Percentiles rank a stretch among this genome's conserved stretches.
Conservation (phyloP, 495 filamentous ascomycete genomes). For the Glarea lozoyensis region DNA sequence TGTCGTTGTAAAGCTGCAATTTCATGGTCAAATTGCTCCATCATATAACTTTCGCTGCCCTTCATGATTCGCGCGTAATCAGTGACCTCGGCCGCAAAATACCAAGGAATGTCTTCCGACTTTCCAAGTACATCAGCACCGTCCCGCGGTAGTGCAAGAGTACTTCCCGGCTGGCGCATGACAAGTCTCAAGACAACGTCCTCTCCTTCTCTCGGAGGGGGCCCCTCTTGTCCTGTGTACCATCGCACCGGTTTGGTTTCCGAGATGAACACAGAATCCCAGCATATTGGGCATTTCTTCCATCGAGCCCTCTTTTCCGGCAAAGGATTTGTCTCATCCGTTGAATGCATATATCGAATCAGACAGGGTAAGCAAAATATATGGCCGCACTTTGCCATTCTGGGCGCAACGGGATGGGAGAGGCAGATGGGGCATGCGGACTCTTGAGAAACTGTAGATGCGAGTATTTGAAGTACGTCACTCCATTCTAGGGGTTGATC, state of each 20-base stretch:
- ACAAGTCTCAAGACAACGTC: slow-evolving; percentile 85
- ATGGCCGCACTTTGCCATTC: slow-evolving; percentile 96
- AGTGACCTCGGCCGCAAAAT: slow-evolving; percentile 83
- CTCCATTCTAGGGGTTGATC: slow-evolving; percentile 90
- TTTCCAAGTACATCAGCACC: slow-evolving; percentile 59
- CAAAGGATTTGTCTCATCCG: slow-evolving; percentile 51
- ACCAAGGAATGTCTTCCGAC: slow-evolving; percentile 80
- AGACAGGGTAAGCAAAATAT: slow-evolving; percentile 94
- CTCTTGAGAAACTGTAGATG: slow-evolving; percentile 78
- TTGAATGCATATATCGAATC: slow-evolving; percentile 90
- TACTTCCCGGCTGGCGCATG: slow-evolving; percentile 68
- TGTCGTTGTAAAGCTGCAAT: slow-evolving; percentile 64
- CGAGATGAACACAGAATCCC: slow-evolving; percentile 76
- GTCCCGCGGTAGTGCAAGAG: slow-evolving; percentile 78
- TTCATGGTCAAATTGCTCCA: slow-evolving; percentile 66
- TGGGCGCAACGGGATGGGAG: slow-evolving; percentile 75
- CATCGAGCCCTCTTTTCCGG: slow-evolving; percentile 68
- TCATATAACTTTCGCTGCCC: slow-evolving; percentile 84
- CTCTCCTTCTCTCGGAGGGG: slow-evolving; percentile 67
- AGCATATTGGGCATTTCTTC: slow-evolving; percentile 96
- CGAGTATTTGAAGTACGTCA: slow-evolving; percentile 82
- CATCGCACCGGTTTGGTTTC: slow-evolving; percentile 89
- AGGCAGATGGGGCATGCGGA: slow-evolving; percentile 91
- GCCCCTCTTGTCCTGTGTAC: slow-evolving; percentile 81
- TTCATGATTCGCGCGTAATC: slow-evolving; percentile 97